Percentiles rank a stretch among this genome's conserved stretches.
phyloP scores from a whole-genome alignment of 2,329 filamentous ascomycete genomes.

The Nemania diffusa region DNA sequence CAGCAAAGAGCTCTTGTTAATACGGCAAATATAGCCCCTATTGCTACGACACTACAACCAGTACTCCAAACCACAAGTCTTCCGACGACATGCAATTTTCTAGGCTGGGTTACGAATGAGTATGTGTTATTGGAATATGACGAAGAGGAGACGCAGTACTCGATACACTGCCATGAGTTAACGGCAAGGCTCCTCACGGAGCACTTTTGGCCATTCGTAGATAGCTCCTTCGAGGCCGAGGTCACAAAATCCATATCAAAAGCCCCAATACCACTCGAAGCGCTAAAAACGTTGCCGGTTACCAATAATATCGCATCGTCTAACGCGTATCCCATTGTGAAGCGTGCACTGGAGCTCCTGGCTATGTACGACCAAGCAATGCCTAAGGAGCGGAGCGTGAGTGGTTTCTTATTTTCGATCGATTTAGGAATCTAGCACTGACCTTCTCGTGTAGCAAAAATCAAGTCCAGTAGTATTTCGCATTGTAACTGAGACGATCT shows the following conservation, averaged over 20 bases:
- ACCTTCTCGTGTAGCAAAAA: conserved; percentile 55
- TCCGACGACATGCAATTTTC: conserved; percentile 63
- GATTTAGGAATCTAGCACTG: background rate
- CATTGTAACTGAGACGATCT: conserved; percentile 90
- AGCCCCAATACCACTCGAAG: conserved; percentile 58
- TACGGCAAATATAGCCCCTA: conserved; percentile 63
- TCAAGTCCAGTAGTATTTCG: conserved; percentile 68
- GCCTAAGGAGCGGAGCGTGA: conserved; percentile 71
- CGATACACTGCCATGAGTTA: conserved; percentile 65
- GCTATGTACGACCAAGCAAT: conserved; percentile 72
- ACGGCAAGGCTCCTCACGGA: conserved; percentile 66
- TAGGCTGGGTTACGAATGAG: conserved; percentile 68
- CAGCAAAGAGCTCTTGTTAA: conserved; percentile 64
- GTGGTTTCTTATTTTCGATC: conserved; percentile 41
- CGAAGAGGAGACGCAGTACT: conserved; percentile 64
- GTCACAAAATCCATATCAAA: conserved; percentile 65
- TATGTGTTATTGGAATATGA: conserved; percentile 66
- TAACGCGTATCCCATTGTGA: conserved; percentile 68
- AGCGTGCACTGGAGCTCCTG: conserved; percentile 67
- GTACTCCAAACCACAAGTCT: conserved; percentile 60
- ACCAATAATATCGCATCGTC: conserved; percentile 62
- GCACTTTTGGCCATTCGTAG: conserved; percentile 67
- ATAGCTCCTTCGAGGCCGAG: conserved; percentile 65
- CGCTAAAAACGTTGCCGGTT: conserved; percentile 62
- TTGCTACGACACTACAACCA: conserved; percentile 62